Conservation (phyloP, 352 stramenopile genomes). For the Globisporangium cylindrosporum region DNA sequence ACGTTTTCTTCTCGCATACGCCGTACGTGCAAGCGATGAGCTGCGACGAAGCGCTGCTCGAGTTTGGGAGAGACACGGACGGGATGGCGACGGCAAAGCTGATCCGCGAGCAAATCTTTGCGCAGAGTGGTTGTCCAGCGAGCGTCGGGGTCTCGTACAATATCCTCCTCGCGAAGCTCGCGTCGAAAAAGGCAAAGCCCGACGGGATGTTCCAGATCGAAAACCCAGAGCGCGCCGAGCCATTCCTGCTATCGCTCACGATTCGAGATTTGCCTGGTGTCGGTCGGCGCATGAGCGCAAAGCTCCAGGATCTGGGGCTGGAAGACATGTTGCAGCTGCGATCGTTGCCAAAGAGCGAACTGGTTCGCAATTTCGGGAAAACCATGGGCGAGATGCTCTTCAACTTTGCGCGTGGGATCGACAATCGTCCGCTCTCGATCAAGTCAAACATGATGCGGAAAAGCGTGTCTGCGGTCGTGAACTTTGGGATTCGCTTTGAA, state of each 20-base stretch:
- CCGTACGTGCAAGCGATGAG: constrained; percentile 92
- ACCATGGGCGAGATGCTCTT: constrained; percentile 71
- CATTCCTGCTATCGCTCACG: constrained; percentile 64
- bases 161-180: constrained; percentile 93
- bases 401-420: constrained; percentile 72
- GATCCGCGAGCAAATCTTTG: constrained; percentile 65
- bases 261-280: constrained; percentile 82
- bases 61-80: constrained; percentile 67
- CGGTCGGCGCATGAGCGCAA: constrained; percentile 55
- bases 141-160: constrained; percentile 93
- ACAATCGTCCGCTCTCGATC: constrained; percentile 63
- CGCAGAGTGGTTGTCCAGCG: constrained; percentile 87
- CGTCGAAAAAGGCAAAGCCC: constrained; percentile 92
- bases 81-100: constrained; percentile 63
- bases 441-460: constrained; percentile 78
- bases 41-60: constrained; percentile 95
- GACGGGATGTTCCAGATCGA: constrained; percentile 80
- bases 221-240: constrained; percentile 36
- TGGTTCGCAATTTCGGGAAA: constrained; percentile 66
- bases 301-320: constrained; percentile 70
- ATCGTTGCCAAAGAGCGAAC: constrained; percentile 39
- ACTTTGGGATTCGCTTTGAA: constrained; percentile 91
- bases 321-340: constrained; percentile 63
- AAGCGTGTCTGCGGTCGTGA: constrained; percentile 90
- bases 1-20: constrained; percentile 87